Evolutionary conservation across 768 basidiomycete genomes (phyloP).

Genomic region (Termitomyces sp.): DNA sequence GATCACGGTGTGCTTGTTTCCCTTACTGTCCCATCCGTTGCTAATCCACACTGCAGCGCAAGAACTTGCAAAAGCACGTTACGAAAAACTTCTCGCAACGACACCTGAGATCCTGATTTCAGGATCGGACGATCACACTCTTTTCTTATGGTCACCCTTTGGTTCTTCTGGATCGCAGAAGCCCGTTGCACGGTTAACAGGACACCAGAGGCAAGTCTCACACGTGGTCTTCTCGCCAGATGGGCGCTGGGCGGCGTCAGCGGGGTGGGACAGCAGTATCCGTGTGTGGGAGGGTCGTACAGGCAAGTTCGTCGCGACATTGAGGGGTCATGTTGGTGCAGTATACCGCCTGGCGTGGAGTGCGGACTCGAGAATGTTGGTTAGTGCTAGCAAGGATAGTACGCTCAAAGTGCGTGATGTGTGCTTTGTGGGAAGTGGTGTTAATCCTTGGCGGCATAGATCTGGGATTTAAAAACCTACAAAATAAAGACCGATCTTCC

Average conservation of each 20-base stretch:
- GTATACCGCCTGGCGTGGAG: constrained; percentile 97
- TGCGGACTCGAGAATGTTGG: constrained; percentile 84
- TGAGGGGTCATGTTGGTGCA: constrained; percentile 89
- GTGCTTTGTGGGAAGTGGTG: not conserved
- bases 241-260: constrained; percentile 86
- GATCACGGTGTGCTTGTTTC: constrained; percentile 58
- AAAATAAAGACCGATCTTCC: constrained; percentile 93
- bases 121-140: constrained; percentile 96
- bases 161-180: constrained; percentile 21
- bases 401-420: constrained; percentile 75
- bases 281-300: constrained; percentile 86
- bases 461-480: constrained; percentile 96
- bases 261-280: constrained; percentile 86
- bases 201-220: constrained; percentile 91
- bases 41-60: constrained; percentile 46
- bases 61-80: constrained; percentile 69
- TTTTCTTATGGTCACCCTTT: constrained; percentile 85
- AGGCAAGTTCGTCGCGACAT: constrained; percentile 84
- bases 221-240: constrained; percentile 96
- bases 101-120: constrained; percentile 85
- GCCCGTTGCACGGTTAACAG: constrained; percentile 69
- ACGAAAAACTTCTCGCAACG: constrained; percentile 58
- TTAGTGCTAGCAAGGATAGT: constrained; percentile 94
- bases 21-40: not conserved
- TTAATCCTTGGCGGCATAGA: constrained; percentile 34